Evolutionary conservation across 352 stramenopile genomes (phyloP).

Genomic region (Pythium sukuiense): DNA sequence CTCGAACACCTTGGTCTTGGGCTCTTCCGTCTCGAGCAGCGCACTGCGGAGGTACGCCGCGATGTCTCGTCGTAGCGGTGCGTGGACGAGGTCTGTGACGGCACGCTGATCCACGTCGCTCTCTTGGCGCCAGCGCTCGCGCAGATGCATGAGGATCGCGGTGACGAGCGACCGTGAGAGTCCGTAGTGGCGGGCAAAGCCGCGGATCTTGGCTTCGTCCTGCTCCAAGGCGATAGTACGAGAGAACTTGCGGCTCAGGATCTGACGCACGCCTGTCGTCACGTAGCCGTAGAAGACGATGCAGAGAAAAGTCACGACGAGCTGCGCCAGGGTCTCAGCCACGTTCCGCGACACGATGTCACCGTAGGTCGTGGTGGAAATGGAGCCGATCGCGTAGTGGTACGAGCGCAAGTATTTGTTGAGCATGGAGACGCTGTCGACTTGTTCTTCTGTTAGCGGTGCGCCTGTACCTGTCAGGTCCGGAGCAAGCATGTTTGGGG

Average conservation of each 20-base stretch:
- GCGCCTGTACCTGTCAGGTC: conserved; percentile 11
- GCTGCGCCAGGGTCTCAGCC: conserved; percentile 26
- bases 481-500: conserved; percentile 24
- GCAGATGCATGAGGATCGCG: conserved; percentile 20
- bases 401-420: conserved; percentile 37
- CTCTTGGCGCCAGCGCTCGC: conserved; percentile 24
- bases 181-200: conserved; percentile 19
- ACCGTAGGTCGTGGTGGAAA: conserved; percentile 33
- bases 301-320: conserved; percentile 29
- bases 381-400: conserved; percentile 34
- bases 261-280: conserved; percentile 25
- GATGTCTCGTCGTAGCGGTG: conserved; percentile 23
- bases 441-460: conserved; percentile 2
- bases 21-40: conserved; percentile 16
- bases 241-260: conserved; percentile 27
- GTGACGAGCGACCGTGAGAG: conserved; percentile 22
- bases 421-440: conserved; percentile 26
- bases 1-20: conserved; percentile 19
- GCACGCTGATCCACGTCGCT: conserved; percentile 21
- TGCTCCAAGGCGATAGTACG: conserved; percentile 27
- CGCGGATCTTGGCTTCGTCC: conserved; percentile 18
- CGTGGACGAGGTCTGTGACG: conserved; percentile 15
- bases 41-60: conserved; percentile 18
- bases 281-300: conserved; percentile 36
- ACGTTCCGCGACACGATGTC: conserved; percentile 33